Percentiles rank a stretch among this genome's conserved stretches.
These are phyloP conservation scores for Scheffersomyces titani DNA, from an alignment of 1,139 yeast species.

Conservation along the genomic window DNA sequence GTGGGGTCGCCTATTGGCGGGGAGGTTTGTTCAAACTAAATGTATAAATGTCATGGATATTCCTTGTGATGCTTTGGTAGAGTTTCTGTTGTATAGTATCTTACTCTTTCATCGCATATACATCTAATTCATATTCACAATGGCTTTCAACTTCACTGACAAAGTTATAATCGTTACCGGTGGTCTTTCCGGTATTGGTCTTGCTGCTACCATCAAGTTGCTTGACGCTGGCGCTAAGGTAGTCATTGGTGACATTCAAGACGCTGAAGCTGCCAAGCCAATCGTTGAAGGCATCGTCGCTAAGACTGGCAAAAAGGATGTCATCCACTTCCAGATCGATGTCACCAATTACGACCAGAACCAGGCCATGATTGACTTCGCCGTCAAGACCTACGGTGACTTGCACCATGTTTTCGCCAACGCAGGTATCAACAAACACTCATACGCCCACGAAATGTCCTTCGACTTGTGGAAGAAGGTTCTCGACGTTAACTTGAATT, in stretches of 20 bases:
- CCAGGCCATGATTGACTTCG: neutral
- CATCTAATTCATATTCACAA: neutral
- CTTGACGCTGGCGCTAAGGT: slow-evolving; percentile 10
- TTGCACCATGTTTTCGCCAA: neutral
- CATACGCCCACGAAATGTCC: neutral
- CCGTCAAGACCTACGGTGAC: neutral
- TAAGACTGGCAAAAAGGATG: neutral
- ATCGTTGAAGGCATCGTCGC: neutral
- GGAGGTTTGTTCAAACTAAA: too few species aligned
- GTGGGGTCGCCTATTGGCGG: too few species aligned
- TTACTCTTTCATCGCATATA: too few species aligned
- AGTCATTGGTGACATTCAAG: slow-evolving; percentile 16
- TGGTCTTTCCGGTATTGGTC: slow-evolving; percentile 31
- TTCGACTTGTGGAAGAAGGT: neutral
- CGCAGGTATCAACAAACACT: neutral
- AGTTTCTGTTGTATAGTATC: too few species aligned
- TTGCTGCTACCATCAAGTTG: slow-evolving; percentile 20
- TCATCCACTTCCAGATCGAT: neutral
- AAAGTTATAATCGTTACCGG: slow-evolving; percentile 30
- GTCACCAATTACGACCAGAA: neutral
- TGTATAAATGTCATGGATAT: too few species aligned
- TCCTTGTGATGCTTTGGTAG: too few species aligned
- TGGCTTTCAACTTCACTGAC: neutral
- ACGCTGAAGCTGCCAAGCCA: slow-evolving; percentile 7
- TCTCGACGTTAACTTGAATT: neutral